Base-by-base conservation (phyloP, 192 early-diverging fungal genomes). In the Backusella macrospora region DNA sequence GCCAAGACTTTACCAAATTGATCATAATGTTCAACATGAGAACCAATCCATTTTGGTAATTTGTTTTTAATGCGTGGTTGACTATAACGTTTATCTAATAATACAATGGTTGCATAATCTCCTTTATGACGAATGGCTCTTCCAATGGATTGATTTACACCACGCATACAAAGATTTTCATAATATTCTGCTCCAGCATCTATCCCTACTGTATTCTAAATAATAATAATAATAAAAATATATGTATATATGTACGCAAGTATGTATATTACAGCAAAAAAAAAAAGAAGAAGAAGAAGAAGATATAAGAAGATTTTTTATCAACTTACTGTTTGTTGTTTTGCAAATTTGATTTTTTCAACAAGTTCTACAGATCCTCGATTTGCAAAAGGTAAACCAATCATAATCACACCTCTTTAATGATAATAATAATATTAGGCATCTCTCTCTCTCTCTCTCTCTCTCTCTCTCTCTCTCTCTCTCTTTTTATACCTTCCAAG, bases 161-260 rank as follows among this genome's bases (percentile, higher is more conserved):
- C 93, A 23, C 91, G 88, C 95, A 98, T 97, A 80, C 95, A 96
- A 44, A 97, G 76, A 69, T 95, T 93, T 72, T 97, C 93, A 70
- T 95, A 96, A 70, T 94, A 92, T 39, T 94, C 95, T 65, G 76
- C 86, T 7, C 82, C 85, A 8, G 82, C 84, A 52, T 67, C 74
- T 62, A 67, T 70, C 43, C 45, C 63, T 5, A 67, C 74, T 62
- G 47, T 78, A 70, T 73, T 26, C 14, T 70, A 4, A 29, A 49
- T 6, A 40, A 2, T 68, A 21, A 37, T n/a, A 21, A n/a, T 39
- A 52, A 34, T 1, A 34, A 34, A 34, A 34, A 2, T 18, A 23
- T 12, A 47, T 46, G 26, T 26, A 45, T 15, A 67, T 67, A 21
- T 44, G 14, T 9, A 34, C 4, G 14, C 67, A 37, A 15, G 5